Evolutionary conservation across 495 filamentous ascomycete species (phyloP), one percentile per base, ranked within the genome.

Genomic region (Physcia stellaris): DNA sequence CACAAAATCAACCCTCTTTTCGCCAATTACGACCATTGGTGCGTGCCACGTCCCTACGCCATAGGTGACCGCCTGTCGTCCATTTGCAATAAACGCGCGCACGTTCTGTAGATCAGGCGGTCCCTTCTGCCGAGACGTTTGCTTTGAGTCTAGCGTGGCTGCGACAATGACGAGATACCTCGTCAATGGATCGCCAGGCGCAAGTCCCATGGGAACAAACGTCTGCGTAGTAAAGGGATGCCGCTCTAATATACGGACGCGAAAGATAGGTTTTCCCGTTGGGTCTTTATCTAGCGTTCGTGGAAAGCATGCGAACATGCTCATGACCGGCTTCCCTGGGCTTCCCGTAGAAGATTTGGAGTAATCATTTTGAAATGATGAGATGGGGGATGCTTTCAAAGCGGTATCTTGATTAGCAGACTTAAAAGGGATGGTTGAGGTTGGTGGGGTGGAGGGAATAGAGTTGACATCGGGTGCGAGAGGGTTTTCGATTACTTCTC

Each of bases 201-300:
- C 60, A 9, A 81, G 54, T 39, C 75, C 76, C 13, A 94, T 61
- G 0, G 90, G 90, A 27, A 83, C 71, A 57, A 98, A 96, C 0
- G 86, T 92, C 56, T 98, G 90, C 18, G 81, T 79, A 13, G 90
- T 94, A 61, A 73, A 95, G 0, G 90, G 92, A 54, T 98, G 90
- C 17, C 92, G 77, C 56, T 98, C 90, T 28, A 98, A 75, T 40
- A 94, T 75, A 4, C 61, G 55, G 31, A 94, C 70, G 24, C 75
- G 63, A 54, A 93, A 83, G 4, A 76, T 22, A 2, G 24, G 20
- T 19, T 31, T 15, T 20, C 16, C 21, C 16, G 18, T 21, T 32
- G 18, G 17, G 35, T 18, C 18, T 4, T 34, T 21, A 16, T 63
- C 58, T 27, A 75, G 55, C 10, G 55, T 40, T 20, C 86, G 71